phyloP scores from a whole-genome alignment of 1,284 basidiomycete species.

The Boletus semigastroideus region DNA sequence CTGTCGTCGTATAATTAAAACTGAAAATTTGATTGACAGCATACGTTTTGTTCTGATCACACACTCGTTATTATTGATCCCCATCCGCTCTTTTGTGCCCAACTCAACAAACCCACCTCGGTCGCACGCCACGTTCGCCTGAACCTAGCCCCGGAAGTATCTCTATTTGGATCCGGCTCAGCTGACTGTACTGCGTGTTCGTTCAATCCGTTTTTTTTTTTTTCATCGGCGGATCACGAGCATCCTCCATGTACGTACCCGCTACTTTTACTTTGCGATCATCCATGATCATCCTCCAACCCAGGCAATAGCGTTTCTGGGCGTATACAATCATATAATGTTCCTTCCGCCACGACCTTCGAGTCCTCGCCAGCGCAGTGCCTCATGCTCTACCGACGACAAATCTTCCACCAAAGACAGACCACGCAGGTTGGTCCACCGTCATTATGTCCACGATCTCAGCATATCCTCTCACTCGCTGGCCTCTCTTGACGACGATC shows the following conservation, averaged over 20 bases:
- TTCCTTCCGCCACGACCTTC: conserved; percentile 1
- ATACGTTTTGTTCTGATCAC: conserved; percentile 6
- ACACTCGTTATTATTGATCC: conserved; percentile 6
- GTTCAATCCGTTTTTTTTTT: background rate
- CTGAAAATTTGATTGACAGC: conserved; percentile 1
- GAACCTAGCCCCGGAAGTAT: conserved; percentile 8
- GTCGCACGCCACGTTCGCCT: conserved; percentile 11
- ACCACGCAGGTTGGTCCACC: conserved; percentile 11
- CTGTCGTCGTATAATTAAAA: background rate
- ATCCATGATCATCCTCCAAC: background rate
- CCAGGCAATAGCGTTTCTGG: conserved; percentile 25
- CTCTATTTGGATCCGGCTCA: conserved; percentile 19
- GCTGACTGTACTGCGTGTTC: conserved; percentile 13
- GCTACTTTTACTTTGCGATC: background rate
- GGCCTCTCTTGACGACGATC: conserved; percentile 14
- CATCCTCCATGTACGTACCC: conserved; percentile 17
- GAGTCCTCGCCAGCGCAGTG: conserved; percentile 11
- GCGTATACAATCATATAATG: conserved; percentile 15
- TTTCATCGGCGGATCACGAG: background rate
- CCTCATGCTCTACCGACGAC: conserved; percentile 24
- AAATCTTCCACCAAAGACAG: conserved; percentile 5
- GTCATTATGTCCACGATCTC: conserved; percentile 14
- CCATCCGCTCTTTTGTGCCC: background rate
- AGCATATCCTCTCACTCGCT: conserved; percentile 23
- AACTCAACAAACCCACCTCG: conserved; percentile 2